Conservation (phyloP, 331 rosid genomes). For the Quercus tomentella region DNA sequence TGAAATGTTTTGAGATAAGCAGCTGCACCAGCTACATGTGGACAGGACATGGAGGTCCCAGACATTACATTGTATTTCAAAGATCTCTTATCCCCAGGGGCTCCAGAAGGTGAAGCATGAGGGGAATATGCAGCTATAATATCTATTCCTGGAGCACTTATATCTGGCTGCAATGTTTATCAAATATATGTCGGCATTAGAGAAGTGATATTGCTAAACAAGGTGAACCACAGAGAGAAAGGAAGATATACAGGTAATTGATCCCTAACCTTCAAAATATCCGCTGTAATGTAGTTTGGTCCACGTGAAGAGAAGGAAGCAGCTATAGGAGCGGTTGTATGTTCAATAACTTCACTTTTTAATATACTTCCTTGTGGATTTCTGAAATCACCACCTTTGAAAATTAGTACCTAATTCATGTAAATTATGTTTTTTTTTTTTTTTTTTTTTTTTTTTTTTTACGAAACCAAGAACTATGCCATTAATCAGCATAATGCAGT, state of each 20-base stretch:
- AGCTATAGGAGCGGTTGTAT: not conserved
- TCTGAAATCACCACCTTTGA: not conserved
- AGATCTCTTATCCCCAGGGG: not conserved
- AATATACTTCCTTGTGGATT: slow-evolving; percentile 16
- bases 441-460: not conserved
- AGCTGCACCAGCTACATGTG: slow-evolving; percentile 13
- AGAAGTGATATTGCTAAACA: too few relatives aligned
- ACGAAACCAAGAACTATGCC: too few relatives aligned
- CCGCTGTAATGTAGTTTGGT: slow-evolving; percentile 5
- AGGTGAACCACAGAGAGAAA: not conserved
- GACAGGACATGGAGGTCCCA: slow-evolving; percentile 19
- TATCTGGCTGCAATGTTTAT: not conserved
- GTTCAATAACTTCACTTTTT: slow-evolving; percentile 9
- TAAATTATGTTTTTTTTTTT: not conserved
- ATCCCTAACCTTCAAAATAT: slow-evolving; percentile 7
- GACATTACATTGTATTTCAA: not conserved
- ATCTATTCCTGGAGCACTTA: slow-evolving; percentile 12
- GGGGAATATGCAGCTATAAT: slow-evolving; percentile 19
- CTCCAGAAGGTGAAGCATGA: not conserved
- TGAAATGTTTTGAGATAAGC: slow-evolving; percentile 11
- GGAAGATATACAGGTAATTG: not conserved
- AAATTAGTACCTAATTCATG: not conserved
- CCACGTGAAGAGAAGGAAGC: slow-evolving; percentile 23
- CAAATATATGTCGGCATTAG: not conserved
- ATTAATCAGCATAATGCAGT: too few relatives aligned